These are phyloP conservation scores for Annulohypoxylon bovei DNA, from an alignment of 495 filamentous ascomycete species.

Conservation along the genomic window DNA sequence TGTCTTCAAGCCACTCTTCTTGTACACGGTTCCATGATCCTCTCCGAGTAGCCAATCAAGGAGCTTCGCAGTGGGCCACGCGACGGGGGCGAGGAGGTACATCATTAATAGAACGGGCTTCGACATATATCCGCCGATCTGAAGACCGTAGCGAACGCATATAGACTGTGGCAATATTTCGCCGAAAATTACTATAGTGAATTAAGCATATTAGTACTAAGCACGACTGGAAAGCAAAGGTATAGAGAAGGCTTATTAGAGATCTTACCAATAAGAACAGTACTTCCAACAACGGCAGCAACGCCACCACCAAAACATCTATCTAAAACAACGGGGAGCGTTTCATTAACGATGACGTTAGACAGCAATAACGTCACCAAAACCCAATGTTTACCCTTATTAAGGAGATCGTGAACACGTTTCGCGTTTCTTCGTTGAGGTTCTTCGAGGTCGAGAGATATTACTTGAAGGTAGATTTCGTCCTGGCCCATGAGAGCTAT, in stretches of 20 bases:
- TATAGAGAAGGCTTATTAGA: constrained; percentile 8
- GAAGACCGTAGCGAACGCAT: constrained; percentile 94
- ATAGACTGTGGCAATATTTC: constrained; percentile 95
- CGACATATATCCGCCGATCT: constrained; percentile 95
- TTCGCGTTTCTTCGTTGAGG: constrained; percentile 79
- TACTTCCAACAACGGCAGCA: constrained; percentile 92
- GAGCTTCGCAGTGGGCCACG: constrained; percentile 90
- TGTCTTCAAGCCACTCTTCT: constrained; percentile 84
- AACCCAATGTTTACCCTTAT: constrained; percentile 98
- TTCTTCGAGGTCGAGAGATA: constrained; percentile 77
- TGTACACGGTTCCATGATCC: constrained; percentile 94
- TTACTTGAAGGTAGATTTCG: constrained; percentile 96
- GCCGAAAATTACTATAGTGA: constrained; percentile 85
- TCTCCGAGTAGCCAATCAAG: constrained; percentile 88
- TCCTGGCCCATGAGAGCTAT: constrained; percentile 93
- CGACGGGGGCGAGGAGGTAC: constrained; percentile 87
- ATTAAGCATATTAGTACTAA: constrained; percentile 16
- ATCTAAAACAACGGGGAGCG: constrained; percentile 93
- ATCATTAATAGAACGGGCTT: constrained; percentile 88
- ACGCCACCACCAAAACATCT: constrained; percentile 93
- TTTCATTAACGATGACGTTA: constrained; percentile 99
- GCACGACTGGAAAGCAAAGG: background rate
- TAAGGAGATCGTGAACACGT: constrained; percentile 80
- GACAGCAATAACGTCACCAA: constrained; percentile 91
- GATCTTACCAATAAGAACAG: constrained; percentile 84